Conservation (phyloP, 2,329 filamentous ascomycete genomes). For the Colletotrichum gigasporum region DNA sequence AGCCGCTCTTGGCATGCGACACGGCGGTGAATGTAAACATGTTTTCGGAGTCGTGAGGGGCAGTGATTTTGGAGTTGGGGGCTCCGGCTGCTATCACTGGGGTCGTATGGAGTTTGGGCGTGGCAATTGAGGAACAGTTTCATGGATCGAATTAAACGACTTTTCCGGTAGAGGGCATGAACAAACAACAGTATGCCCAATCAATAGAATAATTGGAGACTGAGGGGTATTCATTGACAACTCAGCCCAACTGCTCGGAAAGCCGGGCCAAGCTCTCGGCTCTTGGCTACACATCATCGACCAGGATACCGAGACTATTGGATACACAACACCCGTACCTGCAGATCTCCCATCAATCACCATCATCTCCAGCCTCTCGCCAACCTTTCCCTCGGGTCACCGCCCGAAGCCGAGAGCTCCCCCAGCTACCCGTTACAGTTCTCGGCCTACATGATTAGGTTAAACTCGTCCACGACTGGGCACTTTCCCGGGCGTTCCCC, state of each 20-base stretch:
- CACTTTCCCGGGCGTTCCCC: background rate
- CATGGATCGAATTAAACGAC: too few species aligned
- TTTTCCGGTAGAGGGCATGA: too few species aligned
- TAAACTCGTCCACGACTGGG: too few species aligned
- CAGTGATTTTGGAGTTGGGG: too few species aligned
- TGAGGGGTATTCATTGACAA: background rate
- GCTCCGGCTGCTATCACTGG: too few species aligned
- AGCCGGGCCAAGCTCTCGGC: background rate
- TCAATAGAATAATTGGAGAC: background rate
- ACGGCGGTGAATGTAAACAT: background rate
- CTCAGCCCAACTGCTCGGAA: background rate
- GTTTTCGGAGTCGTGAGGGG: too few species aligned
- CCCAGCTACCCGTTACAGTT: conserved; percentile 11
- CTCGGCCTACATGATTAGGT: conserved; percentile 10
- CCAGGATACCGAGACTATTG: background rate
- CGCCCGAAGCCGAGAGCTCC: background rate
- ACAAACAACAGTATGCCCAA: too few species aligned
- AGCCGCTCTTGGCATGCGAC: background rate
- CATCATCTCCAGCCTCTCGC: background rate
- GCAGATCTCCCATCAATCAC: background rate
- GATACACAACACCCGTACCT: background rate
- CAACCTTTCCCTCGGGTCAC: background rate
- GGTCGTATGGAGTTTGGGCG: too few species aligned
- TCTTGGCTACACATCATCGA: background rate
- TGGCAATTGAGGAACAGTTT: too few species aligned